Percentiles rank a stretch among this genome's conserved stretches.
phyloP scores from a whole-genome alignment of 148 eudicot species.

The Rhododendron ovatum region DNA sequence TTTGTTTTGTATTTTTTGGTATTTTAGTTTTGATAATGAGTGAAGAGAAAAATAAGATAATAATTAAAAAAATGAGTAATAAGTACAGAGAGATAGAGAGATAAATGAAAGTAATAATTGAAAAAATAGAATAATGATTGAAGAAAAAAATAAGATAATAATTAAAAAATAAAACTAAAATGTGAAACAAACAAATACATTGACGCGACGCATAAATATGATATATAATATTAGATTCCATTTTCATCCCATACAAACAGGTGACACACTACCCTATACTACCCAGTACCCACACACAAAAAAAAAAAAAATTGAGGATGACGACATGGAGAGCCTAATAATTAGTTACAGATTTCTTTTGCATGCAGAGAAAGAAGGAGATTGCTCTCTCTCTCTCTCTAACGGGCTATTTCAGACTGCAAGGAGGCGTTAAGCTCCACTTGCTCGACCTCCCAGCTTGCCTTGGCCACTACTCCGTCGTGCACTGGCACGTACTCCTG shows the following conservation, averaged over 20 bases:
- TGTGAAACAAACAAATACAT: too few species aligned
- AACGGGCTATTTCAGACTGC: conserved; percentile 39
- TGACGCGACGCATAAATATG: background rate
- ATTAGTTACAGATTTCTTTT: too few species aligned
- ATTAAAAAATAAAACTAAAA: too few species aligned
- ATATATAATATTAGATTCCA: background rate
- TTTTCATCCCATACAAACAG: conserved; percentile 6
- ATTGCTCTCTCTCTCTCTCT: background rate
- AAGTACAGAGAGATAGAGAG: too few species aligned
- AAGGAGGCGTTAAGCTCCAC: conserved; percentile 36
- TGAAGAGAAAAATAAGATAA: too few species aligned
- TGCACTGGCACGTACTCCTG: conserved; percentile 69
- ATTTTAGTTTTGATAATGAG: too few species aligned
- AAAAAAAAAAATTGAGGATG: background rate
- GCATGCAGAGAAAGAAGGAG: background rate
- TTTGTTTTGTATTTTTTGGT: too few species aligned
- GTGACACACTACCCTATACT: background rate
- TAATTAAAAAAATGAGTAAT: too few species aligned
- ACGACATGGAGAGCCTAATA: background rate
- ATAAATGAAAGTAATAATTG: too few species aligned
- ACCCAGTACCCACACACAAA: background rate
- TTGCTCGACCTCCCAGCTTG: conserved; percentile 64
- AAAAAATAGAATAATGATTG: too few species aligned
- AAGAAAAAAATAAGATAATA: too few species aligned
- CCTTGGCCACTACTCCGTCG: conserved; percentile 45